These are phyloP conservation scores for Fonsecaea pugnacius DNA, from an alignment of 2,329 filamentous ascomycete genomes.

Conservation along the genomic window DNA sequence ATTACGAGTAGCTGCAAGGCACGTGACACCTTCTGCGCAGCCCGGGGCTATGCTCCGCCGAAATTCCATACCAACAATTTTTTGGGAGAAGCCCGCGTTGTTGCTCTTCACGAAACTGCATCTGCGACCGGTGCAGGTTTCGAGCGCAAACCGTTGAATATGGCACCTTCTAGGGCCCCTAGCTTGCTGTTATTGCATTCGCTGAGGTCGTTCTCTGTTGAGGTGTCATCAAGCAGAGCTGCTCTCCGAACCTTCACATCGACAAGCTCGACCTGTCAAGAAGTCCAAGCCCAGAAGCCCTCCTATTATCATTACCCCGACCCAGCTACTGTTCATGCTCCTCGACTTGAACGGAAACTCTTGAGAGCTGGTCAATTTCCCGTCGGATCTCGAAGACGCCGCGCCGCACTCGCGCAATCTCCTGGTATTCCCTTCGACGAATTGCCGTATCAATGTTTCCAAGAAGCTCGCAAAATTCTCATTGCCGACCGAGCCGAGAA, in stretches of 20 bases:
- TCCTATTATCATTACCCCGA: conserved; percentile 55
- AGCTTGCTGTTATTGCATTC: conserved; percentile 35
- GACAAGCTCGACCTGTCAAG: conserved; percentile 21
- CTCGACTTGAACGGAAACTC: conserved; percentile 68
- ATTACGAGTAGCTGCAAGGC: not conserved
- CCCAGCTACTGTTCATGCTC: conserved; percentile 69
- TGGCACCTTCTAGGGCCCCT: conserved; percentile 36
- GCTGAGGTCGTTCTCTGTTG: conserved; percentile 27
- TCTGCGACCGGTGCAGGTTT: not conserved
- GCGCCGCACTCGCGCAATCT: conserved; percentile 70
- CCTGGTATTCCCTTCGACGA: conserved; percentile 83
- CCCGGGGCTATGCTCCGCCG: not conserved
- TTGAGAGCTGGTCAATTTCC: conserved; percentile 71
- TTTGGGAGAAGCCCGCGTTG: conserved; percentile 1
- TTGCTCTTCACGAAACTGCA: not conserved
- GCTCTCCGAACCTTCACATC: conserved; percentile 26
- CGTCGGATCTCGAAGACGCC: conserved; percentile 81
- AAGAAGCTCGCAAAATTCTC: conserved; percentile 86
- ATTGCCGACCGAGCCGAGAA: conserved; percentile 80
- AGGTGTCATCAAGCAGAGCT: conserved; percentile 8
- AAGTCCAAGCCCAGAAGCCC: conserved; percentile 46
- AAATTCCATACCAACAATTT: conserved; percentile 3
- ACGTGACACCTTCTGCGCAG: not conserved
- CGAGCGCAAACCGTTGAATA: conserved; percentile 4
- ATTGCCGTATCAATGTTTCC: conserved; percentile 95